phyloP scores from a whole-genome alignment of 73 alveolate genomes.

The Uronychia setigera region DNA sequence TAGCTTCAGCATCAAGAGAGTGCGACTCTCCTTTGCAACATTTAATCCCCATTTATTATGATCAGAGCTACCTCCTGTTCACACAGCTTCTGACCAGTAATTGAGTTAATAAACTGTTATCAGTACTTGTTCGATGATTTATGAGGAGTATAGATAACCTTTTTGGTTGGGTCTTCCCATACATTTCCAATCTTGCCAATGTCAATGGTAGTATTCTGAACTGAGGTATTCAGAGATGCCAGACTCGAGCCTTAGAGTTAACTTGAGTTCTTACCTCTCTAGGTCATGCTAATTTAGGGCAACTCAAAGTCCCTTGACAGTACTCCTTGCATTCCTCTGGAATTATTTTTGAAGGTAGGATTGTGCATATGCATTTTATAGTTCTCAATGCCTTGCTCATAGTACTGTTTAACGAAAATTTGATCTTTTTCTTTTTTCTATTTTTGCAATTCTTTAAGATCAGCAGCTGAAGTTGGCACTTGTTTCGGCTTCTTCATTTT shows the following conservation, averaged over 20 bases:
- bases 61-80: too few species aligned
- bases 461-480: not conserved
- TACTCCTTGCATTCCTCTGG: constrained; percentile 12
- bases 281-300: not conserved
- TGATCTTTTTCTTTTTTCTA: not conserved
- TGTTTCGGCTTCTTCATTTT: not conserved
- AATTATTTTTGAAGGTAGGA: constrained; percentile 10
- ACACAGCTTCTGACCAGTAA: too few species aligned
- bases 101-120: too few species aligned
- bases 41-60: too few species aligned
- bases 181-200: too few species aligned
- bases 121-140: not conserved
- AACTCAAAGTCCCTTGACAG: not conserved
- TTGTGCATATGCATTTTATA: not conserved
- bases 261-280: constrained; percentile 1
- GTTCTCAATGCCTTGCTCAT: not conserved
- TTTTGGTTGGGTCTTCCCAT: not conserved
- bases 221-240: not conserved
- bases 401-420: not conserved
- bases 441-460: not conserved
- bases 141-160: not conserved
- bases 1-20: too few species aligned
- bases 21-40: too few species aligned
- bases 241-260: not conserved
- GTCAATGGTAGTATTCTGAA: too few species aligned